Evolutionary conservation across 2,329 filamentous ascomycete species (phyloP).

Genomic region (Claviceps arundinis): DNA sequence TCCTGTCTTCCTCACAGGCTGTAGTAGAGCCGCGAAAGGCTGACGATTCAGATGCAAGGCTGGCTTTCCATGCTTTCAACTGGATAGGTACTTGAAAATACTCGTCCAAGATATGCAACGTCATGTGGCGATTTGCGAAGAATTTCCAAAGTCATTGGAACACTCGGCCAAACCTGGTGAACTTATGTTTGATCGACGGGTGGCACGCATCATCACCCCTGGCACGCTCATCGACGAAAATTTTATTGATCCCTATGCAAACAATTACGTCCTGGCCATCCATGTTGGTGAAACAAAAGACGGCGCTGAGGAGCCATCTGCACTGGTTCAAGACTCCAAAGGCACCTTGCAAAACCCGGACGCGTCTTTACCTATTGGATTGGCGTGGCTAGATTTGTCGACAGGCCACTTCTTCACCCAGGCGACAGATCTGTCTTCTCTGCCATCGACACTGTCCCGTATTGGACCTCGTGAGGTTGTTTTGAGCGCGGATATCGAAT

Average conservation of each 20-base stretch:
- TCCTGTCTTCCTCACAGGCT: background rate
- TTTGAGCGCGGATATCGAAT: conserved; percentile 50
- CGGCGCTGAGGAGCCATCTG: background rate
- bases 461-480: conserved; percentile 78
- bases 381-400: conserved; percentile 91
- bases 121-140: conserved; percentile 88
- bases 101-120: conserved; percentile 83
- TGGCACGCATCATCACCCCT: conserved; percentile 80
- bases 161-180: conserved; percentile 63
- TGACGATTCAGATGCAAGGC: conserved; percentile 36
- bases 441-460: conserved; percentile 72
- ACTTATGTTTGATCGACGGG: conserved; percentile 69
- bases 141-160: conserved; percentile 63
- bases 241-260: conserved; percentile 88
- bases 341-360: conserved; percentile 5
- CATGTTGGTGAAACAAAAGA: conserved; percentile 30
- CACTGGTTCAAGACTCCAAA: background rate
- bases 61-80: conserved; percentile 84
- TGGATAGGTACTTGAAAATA: conserved; percentile 85
- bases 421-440: conserved; percentile 50
- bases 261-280: conserved; percentile 82
- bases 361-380: conserved; percentile 40
- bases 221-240: conserved; percentile 95
- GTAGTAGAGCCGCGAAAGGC: background rate
- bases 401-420: conserved; percentile 93